Percentiles rank a stretch among this genome's conserved stretches.
phyloP scores from a whole-genome alignment of 1,284 basidiomycete genomes.

The Porogramme epimiltina region DNA sequence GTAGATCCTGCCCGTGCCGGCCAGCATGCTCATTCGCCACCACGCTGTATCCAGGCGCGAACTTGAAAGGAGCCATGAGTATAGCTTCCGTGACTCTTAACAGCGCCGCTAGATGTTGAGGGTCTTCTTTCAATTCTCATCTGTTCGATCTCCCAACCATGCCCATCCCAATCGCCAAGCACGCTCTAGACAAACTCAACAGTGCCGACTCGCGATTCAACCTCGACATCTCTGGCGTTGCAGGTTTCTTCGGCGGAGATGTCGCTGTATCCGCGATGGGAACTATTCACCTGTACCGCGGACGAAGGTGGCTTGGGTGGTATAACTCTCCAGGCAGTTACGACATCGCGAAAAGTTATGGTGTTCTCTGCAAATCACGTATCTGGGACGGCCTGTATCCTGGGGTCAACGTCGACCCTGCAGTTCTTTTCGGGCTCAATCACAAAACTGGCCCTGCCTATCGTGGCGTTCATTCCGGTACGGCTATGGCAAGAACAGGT shows the following conservation, averaged over 20 bases:
- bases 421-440: constrained; percentile 21
- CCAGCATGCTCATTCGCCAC: too few relatives aligned
- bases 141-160: not conserved
- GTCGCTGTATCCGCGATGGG: constrained; percentile 16
- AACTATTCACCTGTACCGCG: constrained; percentile 10
- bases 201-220: not conserved
- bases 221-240: constrained; percentile 15
- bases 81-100: not conserved
- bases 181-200: not conserved
- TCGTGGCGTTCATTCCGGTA: constrained; percentile 17
- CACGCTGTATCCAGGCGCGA: too few relatives aligned
- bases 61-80: too few relatives aligned
- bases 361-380: constrained; percentile 3
- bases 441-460: constrained; percentile 15
- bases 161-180: not conserved
- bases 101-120: too few relatives aligned
- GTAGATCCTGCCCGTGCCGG: too few relatives aligned
- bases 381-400: constrained; percentile 15
- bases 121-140: too few relatives aligned
- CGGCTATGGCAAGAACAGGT: constrained; percentile 17
- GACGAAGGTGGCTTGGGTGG: constrained; percentile 13
- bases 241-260: constrained; percentile 16
- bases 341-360: constrained; percentile 17
- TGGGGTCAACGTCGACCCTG: constrained; percentile 17
- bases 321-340: constrained; percentile 14